Conservation (phyloP, 352 stramenopile genomes). For the Pythium monospermum region DNA sequence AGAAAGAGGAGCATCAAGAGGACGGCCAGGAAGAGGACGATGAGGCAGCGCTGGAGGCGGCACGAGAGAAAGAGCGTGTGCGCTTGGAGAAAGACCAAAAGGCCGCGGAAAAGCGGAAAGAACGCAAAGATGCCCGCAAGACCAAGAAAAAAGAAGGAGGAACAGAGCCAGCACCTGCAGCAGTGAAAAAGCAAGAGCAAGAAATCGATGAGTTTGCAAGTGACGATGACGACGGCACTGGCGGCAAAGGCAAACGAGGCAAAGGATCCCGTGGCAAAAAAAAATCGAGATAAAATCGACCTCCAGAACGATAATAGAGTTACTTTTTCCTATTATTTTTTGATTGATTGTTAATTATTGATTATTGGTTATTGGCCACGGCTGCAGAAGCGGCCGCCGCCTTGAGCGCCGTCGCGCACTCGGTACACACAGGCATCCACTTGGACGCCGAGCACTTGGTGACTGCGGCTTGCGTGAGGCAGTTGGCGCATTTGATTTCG, state of each 20-base stretch:
- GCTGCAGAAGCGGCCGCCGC: neutral
- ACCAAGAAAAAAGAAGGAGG: constrained; percentile 77
- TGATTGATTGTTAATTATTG: neutral
- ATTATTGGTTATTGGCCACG: constrained; percentile 14
- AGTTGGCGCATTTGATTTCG: constrained; percentile 67
- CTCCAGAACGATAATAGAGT: constrained; percentile 13
- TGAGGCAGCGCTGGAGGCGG: constrained; percentile 30
- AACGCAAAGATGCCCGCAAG: constrained; percentile 82
- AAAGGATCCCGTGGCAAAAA: constrained; percentile 18
- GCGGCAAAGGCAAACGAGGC: constrained; percentile 32
- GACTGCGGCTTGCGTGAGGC: constrained; percentile 38
- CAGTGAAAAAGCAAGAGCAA: constrained; percentile 41
- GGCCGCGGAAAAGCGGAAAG: constrained; percentile 66
- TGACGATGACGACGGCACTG: constrained; percentile 27
- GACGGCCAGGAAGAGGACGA: constrained; percentile 13
- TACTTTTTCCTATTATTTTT: neutral
- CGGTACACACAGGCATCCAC: constrained; percentile 77
- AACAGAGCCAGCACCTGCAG: constrained; percentile 50
- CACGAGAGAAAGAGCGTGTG: constrained; percentile 38
- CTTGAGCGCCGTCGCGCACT: constrained; percentile 49
- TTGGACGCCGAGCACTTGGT: constrained; percentile 82
- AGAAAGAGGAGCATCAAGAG: neutral
- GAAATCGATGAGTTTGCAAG: constrained; percentile 31
- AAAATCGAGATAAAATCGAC: constrained; percentile 22
- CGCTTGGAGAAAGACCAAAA: constrained; percentile 73